phyloP scores from a whole-genome alignment of 257 asterid species.

The Voacanga thouarsii region DNA sequence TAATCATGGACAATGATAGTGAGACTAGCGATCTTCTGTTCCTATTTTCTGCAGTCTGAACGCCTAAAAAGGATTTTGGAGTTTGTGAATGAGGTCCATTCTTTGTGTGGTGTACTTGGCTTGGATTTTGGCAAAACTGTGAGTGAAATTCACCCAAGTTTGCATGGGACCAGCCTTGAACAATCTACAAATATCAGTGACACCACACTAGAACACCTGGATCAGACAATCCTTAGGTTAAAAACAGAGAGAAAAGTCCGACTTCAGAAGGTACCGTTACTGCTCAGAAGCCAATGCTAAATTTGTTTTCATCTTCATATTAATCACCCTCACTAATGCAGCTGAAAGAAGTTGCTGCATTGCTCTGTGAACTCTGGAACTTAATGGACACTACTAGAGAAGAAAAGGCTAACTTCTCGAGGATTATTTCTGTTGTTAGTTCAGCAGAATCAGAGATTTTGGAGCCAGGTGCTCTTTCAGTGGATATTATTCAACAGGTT shows the following conservation, averaged over 20 bases:
- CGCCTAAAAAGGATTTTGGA: slow-evolving; percentile 76
- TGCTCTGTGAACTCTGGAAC: slow-evolving; percentile 82
- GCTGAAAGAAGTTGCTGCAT: slow-evolving; percentile 73
- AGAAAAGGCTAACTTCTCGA: slow-evolving; percentile 55
- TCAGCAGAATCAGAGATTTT: slow-evolving; percentile 57
- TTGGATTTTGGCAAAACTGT: slow-evolving; percentile 80
- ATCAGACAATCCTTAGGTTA: slow-evolving; percentile 58
- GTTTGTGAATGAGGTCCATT: slow-evolving; percentile 80
- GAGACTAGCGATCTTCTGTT: neutral
- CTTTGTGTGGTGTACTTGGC: slow-evolving; percentile 66
- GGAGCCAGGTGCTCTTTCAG: slow-evolving; percentile 67
- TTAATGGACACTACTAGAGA: slow-evolving; percentile 71
- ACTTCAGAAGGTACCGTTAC: slow-evolving; percentile 64
- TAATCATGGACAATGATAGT: neutral
- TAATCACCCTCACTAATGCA: slow-evolving; percentile 38
- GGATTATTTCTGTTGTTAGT: slow-evolving; percentile 52
- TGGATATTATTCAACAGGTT: slow-evolving; percentile 76
- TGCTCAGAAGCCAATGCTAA: neutral
- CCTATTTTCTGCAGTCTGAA: slow-evolving; percentile 55
- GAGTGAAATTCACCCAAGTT: slow-evolving; percentile 81
- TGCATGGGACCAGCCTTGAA: slow-evolving; percentile 57
- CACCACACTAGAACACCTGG: slow-evolving; percentile 70
- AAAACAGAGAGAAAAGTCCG: slow-evolving; percentile 74
- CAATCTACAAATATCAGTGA: slow-evolving; percentile 77
- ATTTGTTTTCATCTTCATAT: slow-evolving; percentile 7